phyloP scores from a whole-genome alignment of 2,329 filamentous ascomycete species.

The Hypoxylon sp. region DNA sequence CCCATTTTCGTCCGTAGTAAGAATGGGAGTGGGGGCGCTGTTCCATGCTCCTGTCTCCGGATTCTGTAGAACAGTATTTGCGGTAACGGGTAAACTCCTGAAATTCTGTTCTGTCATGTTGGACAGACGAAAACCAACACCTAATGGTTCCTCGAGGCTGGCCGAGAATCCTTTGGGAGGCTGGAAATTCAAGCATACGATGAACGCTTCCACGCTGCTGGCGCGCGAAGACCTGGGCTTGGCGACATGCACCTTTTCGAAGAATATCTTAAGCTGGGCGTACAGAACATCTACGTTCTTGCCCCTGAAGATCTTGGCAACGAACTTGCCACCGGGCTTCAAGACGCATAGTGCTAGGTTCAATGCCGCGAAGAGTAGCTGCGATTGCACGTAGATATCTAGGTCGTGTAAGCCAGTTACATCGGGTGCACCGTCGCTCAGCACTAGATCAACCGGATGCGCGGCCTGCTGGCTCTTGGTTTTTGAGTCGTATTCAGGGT shows the following conservation, averaged over 20 bases:
- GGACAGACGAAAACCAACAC: slow-evolving; percentile 69
- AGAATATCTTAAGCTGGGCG: slow-evolving; percentile 92
- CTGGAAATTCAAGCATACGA: slow-evolving; percentile 91
- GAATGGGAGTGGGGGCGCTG: slow-evolving; percentile 35
- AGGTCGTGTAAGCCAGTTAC: slow-evolving; percentile 97
- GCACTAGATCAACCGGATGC: slow-evolving; percentile 89
- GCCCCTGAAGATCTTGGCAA: slow-evolving; percentile 96
- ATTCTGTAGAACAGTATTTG: slow-evolving; percentile 61
- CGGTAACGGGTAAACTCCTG: slow-evolving; percentile 57
- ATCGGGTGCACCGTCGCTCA: slow-evolving; percentile 95
- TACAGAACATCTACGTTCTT: slow-evolving; percentile 96
- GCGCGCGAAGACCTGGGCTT: slow-evolving; percentile 96
- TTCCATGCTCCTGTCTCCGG: slow-evolving; percentile 60
- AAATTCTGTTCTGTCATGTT: slow-evolving; percentile 61
- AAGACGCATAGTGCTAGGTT: slow-evolving; percentile 94
- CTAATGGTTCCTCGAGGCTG: slow-evolving; percentile 80
- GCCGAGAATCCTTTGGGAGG: slow-evolving; percentile 82
- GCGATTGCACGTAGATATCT: slow-evolving; percentile 97
- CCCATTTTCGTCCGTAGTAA: slow-evolving; percentile 49
- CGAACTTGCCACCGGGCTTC: slow-evolving; percentile 92
- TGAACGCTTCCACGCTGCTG: slow-evolving; percentile 95
- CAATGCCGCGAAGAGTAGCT: slow-evolving; percentile 92
- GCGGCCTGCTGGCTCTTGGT: slow-evolving; percentile 66
- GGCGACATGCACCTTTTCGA: slow-evolving; percentile 86
- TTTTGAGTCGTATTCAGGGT: slow-evolving; percentile 72